A percentile compares a stretch with the other conserved stretches of the same genome.
These are phyloP conservation scores for Avena eriantha DNA, from an alignment of 176 grass and related monocot genomes.

Conservation along the genomic window DNA sequence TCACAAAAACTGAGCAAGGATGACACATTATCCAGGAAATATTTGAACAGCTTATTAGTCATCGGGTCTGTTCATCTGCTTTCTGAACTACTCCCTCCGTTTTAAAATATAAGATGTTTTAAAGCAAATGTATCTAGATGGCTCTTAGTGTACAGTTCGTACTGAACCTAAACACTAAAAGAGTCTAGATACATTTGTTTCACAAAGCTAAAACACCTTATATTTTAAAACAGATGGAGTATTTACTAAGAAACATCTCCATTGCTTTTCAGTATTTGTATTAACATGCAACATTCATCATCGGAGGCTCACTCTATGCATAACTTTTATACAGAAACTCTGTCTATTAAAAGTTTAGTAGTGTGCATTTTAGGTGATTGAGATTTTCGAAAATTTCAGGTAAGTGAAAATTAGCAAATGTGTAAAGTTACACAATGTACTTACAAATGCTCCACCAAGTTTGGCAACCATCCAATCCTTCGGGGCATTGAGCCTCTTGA, in stretches of 20 bases:
- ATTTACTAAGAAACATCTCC: background rate
- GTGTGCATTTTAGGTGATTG: background rate
- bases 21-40: background rate
- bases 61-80: background rate
- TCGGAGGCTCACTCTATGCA: background rate
- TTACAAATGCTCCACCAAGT: conserved; percentile 17
- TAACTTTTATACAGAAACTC: background rate
- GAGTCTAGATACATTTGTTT: too few relatives aligned
- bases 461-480: conserved; percentile 2
- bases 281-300: background rate
- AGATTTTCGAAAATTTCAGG: background rate
- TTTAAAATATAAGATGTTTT: too few relatives aligned
- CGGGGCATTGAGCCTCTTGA: background rate
- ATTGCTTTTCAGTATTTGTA: background rate
- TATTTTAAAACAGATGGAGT: too few relatives aligned
- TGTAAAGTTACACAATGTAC: background rate
- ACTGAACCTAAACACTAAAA: too few relatives aligned
- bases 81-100: too few relatives aligned
- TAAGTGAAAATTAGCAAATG: background rate
- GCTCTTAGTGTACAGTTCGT: too few relatives aligned
- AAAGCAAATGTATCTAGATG: too few relatives aligned
- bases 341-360: background rate
- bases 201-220: too few relatives aligned
- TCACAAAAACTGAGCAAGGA: background rate
- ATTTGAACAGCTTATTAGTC: background rate